Base-by-base conservation (phyloP, 192 early-diverging fungal genomes). In the Coemansia sp. region DNA sequence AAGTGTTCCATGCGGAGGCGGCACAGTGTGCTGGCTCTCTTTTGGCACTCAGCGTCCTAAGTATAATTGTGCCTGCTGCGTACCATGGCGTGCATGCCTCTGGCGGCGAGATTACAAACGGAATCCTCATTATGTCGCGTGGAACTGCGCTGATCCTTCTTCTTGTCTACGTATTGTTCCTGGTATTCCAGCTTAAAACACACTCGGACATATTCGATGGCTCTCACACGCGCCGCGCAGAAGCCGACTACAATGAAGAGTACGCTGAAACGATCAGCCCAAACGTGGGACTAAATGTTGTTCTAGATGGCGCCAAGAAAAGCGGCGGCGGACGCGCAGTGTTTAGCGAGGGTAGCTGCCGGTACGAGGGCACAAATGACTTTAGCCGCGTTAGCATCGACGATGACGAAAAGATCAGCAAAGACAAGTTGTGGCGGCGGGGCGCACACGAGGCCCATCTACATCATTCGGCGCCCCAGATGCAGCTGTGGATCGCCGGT, bases 121-220 rank as follows among this genome's bases (percentile, higher is more conserved):
- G 83, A 20, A 84, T 91, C 26, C 51, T 88, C 48, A 74, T 85
- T 28, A 77, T 91, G 59, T 86, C 84, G 34, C 86, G 87, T 34
- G 89, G 87, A 7, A 89, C 87, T 0, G 80, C 89, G n/a, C 70
- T 92, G 45, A 84, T 93, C 3, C 64, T 92, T 25, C 77, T 92
- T 29, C 25, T 87, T 5, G 86, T 92, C 30, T 92, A 91, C 58
- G 45, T 86, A 8, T 59, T 92, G 51, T 91, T 85, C 56, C 63
- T 97, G 48, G 35, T 92, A 4, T 98, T 97, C 86, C 94, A 87
- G 84, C 86, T 98, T 25, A 89, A 88, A 60, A 95, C 93, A 7
- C 93, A 97, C 77, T 80, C 70, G 58, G 79, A 77, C 43, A 67
- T 82, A 2, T 82, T 82, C 42, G 71, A 82, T 52, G 79, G 75